Evolutionary conservation across 176 grass and related monocot species (phyloP), one percentile per base, ranked within the genome.

Genomic region (Thalia dealbata): DNA sequence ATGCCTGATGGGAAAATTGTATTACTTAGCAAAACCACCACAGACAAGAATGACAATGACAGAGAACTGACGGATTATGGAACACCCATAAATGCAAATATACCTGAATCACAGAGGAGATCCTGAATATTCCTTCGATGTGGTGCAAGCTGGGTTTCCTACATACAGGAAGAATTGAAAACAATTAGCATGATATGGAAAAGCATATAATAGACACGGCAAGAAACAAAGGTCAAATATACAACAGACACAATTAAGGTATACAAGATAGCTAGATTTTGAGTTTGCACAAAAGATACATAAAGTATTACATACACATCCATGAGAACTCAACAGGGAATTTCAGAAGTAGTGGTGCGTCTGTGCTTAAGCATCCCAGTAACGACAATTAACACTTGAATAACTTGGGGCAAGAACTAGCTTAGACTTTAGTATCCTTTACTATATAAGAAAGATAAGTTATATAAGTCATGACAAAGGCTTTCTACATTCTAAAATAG

Each of bases 91-190:
- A 35, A 19, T 19, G 27, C 63, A 77, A 44, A 77, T 21, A 81
- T 88, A 93, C 95, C 82, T 78, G 90, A 86, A 78, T 97, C 90
- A 0, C 95, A 97, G 81, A 97, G 80, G 78, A 97, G 75, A 78
- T 97, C 95, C 67, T 97, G 95, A 63, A 92, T 75, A 79, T 97
- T 97, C 80, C 95, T 92, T 78, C 90, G 82, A 63, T 97, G 79
- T 58, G 95, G 90, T 91, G 76, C 51, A 73, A 97, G 90, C 50
- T 97, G 95, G 64, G 90, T 97, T 70, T 97, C 95, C 95, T 97
- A 68, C 70, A 86, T 75, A 38, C 26, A 63, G 32, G 11, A 44
- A 45, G 16, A 73, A 21, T 61, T 43, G 16, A 61, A 28, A 28
- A 58, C 16, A 58, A 58, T 58, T 58, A 58, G 21, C 16, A 58